These are phyloP conservation scores for Maudiozyma barnettii DNA, from an alignment of 805 yeast genomes.

Conservation along the genomic window DNA sequence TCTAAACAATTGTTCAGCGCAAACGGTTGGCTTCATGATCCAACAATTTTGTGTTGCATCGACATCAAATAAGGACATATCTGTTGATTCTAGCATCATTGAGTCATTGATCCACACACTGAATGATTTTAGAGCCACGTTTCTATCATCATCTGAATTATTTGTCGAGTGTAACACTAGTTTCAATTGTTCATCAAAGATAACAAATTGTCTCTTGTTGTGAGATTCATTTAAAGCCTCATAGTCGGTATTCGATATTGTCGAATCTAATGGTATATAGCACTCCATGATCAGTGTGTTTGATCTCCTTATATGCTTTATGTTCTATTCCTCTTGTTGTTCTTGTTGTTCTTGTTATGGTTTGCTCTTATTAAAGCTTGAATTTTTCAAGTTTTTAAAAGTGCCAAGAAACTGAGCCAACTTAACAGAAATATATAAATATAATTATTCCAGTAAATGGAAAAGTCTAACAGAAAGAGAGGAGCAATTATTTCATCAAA, in stretches of 20 bases:
- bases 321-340: neutral
- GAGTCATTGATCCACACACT: constrained; percentile 26
- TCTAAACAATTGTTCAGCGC: constrained; percentile 16
- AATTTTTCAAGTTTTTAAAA: no score
- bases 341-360: neutral
- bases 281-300: constrained; percentile 12
- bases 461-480: no score
- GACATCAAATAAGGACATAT: constrained; percentile 4
- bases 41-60: constrained; percentile 6
- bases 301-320: no score
- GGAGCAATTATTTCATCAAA: neutral
- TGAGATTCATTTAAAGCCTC: constrained; percentile 10
- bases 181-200: constrained; percentile 26
- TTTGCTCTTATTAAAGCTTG: no score
- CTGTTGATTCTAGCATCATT: constrained; percentile 10
- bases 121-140: constrained; percentile 2
- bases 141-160: no score
- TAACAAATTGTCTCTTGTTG: constrained; percentile 15
- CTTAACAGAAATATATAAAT: no score
- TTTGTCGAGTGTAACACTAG: constrained; percentile 3
- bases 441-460: no score
- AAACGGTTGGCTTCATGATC: constrained; percentile 13
- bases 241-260: constrained; percentile 4
- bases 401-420: no score
- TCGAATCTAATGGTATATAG: constrained; percentile 14